Evolutionary conservation across 2,329 filamentous ascomycete species (phyloP).

Genomic region (Xylariaceae sp.): DNA sequence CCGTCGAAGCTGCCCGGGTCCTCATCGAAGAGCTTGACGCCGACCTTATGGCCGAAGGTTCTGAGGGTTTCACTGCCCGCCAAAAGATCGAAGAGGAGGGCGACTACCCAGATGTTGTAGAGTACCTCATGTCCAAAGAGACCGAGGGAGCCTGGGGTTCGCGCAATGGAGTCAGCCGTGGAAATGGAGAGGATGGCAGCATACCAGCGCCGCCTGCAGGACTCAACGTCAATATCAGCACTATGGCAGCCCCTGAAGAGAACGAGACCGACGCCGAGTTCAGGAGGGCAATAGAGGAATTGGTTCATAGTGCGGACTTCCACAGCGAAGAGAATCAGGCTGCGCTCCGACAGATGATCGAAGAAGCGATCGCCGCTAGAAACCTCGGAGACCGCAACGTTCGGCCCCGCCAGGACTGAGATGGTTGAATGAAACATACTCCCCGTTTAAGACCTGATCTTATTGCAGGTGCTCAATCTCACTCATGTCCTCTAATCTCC

Average conservation of each 20-base stretch:
- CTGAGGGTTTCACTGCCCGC: constrained; percentile 71
- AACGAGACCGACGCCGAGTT: constrained; percentile 72
- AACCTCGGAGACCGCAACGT: constrained; percentile 59
- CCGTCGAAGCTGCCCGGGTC: constrained; percentile 67
- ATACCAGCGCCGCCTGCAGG: constrained; percentile 67
- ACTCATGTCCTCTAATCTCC: constrained; percentile 49
- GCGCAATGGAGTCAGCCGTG: constrained; percentile 27
- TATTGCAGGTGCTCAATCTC: constrained; percentile 34
- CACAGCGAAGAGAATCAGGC: constrained; percentile 73
- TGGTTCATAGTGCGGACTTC: constrained; percentile 80
- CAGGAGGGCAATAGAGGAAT: constrained; percentile 77
- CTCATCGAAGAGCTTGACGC: constrained; percentile 79
- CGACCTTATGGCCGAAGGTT: constrained; percentile 59
- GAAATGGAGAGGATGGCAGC: constrained; percentile 32
- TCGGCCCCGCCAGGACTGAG: constrained; percentile 53
- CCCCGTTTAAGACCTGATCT: neutral
- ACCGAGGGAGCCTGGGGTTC: constrained; percentile 27
- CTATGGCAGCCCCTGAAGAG: constrained; percentile 59
- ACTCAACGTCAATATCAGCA: constrained; percentile 70
- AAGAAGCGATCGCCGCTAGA: constrained; percentile 70
- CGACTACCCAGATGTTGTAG: constrained; percentile 69
- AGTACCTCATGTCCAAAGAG: constrained; percentile 54
- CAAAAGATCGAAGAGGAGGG: constrained; percentile 76
- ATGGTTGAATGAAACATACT: constrained; percentile 20
- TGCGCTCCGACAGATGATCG: constrained; percentile 70